Evolutionary conservation across 2,329 filamentous ascomycete genomes (phyloP).

Genomic region (Colletotrichum lupini): DNA sequence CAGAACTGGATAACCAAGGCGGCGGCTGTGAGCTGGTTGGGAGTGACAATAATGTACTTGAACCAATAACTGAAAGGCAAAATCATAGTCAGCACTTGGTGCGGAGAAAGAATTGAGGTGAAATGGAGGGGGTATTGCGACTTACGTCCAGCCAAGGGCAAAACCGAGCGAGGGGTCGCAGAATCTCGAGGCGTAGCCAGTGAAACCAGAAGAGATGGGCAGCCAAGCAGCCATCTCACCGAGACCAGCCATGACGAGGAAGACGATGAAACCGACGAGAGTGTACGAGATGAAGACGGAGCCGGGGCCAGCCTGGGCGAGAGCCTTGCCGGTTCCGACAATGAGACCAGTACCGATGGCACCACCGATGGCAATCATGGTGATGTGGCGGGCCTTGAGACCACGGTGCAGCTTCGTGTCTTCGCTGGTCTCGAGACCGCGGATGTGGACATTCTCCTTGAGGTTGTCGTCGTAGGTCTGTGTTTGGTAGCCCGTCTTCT

Average conservation of each 20-base stretch:
- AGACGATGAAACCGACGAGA: conserved; percentile 78
- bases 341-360: conserved; percentile 81
- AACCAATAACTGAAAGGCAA: conserved; percentile 68
- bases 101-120: background rate
- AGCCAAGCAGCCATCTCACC: conserved; percentile 90
- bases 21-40: conserved; percentile 86
- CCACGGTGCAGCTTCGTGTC: conserved; percentile 63
- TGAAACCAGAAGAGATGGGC: conserved; percentile 82
- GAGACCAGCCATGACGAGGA: conserved; percentile 82
- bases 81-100: conserved; percentile 78
- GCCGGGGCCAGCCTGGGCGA: conserved; percentile 67
- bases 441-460: conserved; percentile 50
- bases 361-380: conserved; percentile 77
- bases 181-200: conserved; percentile 83
- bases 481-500: conserved; percentile 39
- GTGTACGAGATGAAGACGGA: conserved; percentile 79
- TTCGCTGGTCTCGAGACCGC: conserved; percentile 60
- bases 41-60: conserved; percentile 87
- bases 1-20: conserved; percentile 84
- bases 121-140: conserved; percentile 33
- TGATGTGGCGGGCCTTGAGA: conserved; percentile 65
- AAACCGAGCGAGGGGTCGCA: conserved; percentile 86
- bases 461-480: conserved; percentile 38
- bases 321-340: conserved; percentile 71
- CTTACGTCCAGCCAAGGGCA: conserved; percentile 77